A percentile compares a stretch with the other conserved stretches of the same genome.
Conservation (phyloP, 164 flowering plant species). For the Euptelea pleiosperma region DNA sequence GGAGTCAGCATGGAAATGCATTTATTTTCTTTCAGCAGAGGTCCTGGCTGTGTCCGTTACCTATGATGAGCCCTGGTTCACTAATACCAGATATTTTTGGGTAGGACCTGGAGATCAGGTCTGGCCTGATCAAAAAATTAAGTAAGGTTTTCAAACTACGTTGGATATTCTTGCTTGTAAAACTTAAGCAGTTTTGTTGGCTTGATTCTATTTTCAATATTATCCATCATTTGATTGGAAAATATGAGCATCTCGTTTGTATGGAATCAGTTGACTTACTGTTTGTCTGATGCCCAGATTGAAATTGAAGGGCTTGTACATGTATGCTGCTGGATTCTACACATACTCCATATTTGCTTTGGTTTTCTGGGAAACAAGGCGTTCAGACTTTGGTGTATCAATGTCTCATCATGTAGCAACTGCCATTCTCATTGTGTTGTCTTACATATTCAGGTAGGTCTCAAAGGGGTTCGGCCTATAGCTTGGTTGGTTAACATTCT, state of each 20-base stretch:
- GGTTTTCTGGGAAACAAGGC: conserved; percentile 93
- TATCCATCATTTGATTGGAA: neutral
- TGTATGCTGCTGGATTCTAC: conserved; percentile 89
- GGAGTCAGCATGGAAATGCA: conserved; percentile 95
- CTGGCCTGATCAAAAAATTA: conserved; percentile 89
- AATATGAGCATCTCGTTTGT: neutral
- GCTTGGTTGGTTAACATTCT: conserved; percentile 6
- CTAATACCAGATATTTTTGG: conserved; percentile 70
- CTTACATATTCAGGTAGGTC: conserved; percentile 71
- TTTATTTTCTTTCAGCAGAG: conserved; percentile 91
- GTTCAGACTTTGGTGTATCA: conserved; percentile 90
- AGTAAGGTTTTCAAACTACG: conserved; percentile 45
- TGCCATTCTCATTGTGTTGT: conserved; percentile 64
- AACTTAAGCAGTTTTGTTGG: neutral
- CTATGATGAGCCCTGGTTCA: conserved; percentile 93
- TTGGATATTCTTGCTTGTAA: neutral
- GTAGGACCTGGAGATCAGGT: conserved; percentile 85
- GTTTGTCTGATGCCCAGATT: conserved; percentile 42
- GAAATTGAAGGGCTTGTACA: conserved; percentile 73
- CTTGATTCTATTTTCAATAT: neutral
- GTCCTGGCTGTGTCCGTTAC: conserved; percentile 68
- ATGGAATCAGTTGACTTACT: conserved; percentile 8
- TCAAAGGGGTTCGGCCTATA: neutral
- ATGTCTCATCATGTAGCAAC: conserved; percentile 93
- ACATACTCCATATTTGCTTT: conserved; percentile 88